Evolutionary conservation across 768 basidiomycete genomes (phyloP).

Genomic region (Russula abietina): DNA sequence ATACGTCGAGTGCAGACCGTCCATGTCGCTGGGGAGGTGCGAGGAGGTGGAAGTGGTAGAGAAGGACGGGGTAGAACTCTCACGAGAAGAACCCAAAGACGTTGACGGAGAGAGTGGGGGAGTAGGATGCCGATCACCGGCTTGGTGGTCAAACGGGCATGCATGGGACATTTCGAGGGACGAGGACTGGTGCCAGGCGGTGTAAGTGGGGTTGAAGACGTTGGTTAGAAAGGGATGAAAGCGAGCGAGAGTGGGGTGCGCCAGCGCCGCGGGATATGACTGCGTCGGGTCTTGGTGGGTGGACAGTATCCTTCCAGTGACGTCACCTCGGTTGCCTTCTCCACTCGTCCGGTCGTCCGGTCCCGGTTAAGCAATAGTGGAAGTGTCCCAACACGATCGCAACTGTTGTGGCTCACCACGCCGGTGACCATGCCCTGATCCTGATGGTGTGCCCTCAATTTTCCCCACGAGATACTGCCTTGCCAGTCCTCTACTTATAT

Average conservation of each 20-base stretch:
- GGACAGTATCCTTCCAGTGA: slow-evolving; percentile 7
- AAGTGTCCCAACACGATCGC: background rate
- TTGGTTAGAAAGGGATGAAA: background rate
- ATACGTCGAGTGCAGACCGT: background rate
- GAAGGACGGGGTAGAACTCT: slow-evolving; percentile 13
- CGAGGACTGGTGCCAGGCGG: background rate
- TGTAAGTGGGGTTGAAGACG: background rate
- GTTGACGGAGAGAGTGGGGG: slow-evolving; percentile 22
- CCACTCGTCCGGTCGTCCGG: slow-evolving; percentile 9
- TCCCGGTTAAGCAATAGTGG: background rate
- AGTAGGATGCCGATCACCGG: slow-evolving; percentile 7
- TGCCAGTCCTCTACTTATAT: background rate
- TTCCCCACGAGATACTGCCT: too few species aligned
- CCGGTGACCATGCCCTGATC: background rate
- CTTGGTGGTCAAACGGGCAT: background rate
- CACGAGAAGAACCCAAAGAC: slow-evolving; percentile 14
- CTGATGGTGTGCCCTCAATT: background rate
- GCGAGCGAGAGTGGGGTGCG: background rate
- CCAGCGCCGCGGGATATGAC: slow-evolving; percentile 17
- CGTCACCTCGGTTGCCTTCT: slow-evolving; percentile 8
- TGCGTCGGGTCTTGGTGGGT: slow-evolving; percentile 11
- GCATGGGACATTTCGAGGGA: slow-evolving; percentile 17
- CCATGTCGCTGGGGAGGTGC: background rate
- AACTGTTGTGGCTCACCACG: background rate
- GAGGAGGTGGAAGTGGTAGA: slow-evolving; percentile 14